Evolutionary conservation across 225 moss, liverwort and hornwort species (phyloP).

Genomic region (Physcomitrium patens): DNA sequence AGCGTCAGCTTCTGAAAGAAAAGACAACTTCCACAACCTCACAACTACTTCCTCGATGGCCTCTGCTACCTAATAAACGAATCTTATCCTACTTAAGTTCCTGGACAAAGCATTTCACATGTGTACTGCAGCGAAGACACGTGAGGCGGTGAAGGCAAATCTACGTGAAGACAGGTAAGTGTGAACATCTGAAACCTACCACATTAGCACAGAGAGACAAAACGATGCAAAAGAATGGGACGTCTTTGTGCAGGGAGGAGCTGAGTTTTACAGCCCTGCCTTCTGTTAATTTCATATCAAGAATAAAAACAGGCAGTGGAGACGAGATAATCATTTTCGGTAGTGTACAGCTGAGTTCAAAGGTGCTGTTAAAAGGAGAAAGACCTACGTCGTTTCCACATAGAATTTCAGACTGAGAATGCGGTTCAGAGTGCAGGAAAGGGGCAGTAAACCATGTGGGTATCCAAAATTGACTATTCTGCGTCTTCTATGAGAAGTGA

Average conservation of each 20-base stretch:
- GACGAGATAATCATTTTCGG: neutral
- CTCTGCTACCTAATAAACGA: too few relatives aligned
- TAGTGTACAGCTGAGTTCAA: constrained; percentile 3
- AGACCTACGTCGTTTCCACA: constrained; percentile 14
- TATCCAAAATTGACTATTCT: constrained; percentile 29
- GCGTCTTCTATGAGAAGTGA: constrained; percentile 36
- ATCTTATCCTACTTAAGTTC: too few relatives aligned
- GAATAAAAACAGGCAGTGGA: neutral
- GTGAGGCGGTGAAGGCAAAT: neutral
- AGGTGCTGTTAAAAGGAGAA: neutral
- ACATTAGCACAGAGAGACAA: neutral
- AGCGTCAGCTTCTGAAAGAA: too few relatives aligned
- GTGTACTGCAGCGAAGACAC: too few relatives aligned
- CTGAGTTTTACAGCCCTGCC: neutral
- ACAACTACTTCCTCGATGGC: too few relatives aligned
- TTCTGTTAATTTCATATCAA: neutral
- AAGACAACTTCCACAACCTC: too few relatives aligned
- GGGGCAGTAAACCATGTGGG: constrained; percentile 23
- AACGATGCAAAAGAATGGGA: neutral
- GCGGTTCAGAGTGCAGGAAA: constrained; percentile 9
- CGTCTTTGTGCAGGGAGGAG: neutral
- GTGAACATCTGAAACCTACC: neutral
- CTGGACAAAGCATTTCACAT: too few relatives aligned
- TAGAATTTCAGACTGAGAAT: constrained; percentile 24
- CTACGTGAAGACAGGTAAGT: neutral